Percentiles rank a stretch among this genome's conserved stretches.
Evolutionary conservation across 1,284 basidiomycete genomes (phyloP).

Genomic region (Marasmius sp.): DNA sequence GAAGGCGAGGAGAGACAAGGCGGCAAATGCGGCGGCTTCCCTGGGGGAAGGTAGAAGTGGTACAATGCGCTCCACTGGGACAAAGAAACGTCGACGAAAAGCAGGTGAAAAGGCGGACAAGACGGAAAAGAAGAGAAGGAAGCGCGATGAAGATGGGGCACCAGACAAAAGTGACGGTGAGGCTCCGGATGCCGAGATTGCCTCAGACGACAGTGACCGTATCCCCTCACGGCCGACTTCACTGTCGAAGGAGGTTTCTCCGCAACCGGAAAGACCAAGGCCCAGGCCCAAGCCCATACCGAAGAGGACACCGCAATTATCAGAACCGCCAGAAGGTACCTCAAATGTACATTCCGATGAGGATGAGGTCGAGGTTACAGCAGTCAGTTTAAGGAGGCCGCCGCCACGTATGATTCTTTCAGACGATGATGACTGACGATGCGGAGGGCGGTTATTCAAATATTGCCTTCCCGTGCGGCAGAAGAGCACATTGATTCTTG

Average conservation of each 20-base stretch:
- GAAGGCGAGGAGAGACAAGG: constrained; percentile 37
- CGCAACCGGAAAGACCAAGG: constrained; percentile 17
- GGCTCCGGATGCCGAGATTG: constrained; percentile 4
- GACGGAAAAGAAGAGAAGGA: constrained; percentile 21
- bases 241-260: neutral
- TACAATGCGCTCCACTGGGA: constrained; percentile 66
- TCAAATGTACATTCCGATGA: neutral
- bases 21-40: constrained; percentile 40
- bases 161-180: neutral
- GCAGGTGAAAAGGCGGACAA: constrained; percentile 18
- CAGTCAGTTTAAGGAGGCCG: constrained; percentile 1
- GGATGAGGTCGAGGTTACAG: neutral
- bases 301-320: neutral
- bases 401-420: constrained; percentile 14
- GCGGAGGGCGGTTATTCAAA: neutral
- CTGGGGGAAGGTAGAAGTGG: constrained; percentile 37
- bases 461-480: no score
- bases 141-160: constrained; percentile 9
- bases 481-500: no score
- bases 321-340: neutral
- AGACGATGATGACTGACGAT: constrained; percentile 8
- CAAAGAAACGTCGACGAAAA: constrained; percentile 62
- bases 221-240: neutral
- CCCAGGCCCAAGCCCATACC: constrained; percentile 22
- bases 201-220: constrained; percentile 1